Conservation (phyloP, 495 filamentous ascomycete genomes). For the Hamigera avellanea region DNA sequence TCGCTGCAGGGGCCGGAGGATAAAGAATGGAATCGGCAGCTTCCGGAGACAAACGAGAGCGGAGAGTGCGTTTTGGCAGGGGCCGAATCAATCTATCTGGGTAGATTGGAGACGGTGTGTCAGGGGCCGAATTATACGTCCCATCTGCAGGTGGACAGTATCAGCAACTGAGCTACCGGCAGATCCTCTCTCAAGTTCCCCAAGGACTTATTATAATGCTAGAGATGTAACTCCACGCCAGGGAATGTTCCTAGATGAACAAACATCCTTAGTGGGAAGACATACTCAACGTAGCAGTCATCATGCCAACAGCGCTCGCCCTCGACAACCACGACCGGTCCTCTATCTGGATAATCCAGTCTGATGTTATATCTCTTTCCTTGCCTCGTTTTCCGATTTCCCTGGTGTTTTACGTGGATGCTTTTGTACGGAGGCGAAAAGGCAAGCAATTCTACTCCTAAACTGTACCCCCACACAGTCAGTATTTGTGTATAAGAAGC, state of each 20-base stretch:
- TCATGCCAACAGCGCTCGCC: conserved; percentile 25
- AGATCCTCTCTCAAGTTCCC: conserved; percentile 6
- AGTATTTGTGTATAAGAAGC: no score
- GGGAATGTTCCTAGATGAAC: conserved; percentile 5
- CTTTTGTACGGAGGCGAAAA: no score
- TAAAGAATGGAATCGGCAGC: conserved; percentile 74
- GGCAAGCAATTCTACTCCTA: no score
- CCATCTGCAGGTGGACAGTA: conserved; percentile 31
- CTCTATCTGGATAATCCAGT: conserved; percentile 7
- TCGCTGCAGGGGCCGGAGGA: conserved; percentile 55
- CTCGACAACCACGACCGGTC: conserved; percentile 21
- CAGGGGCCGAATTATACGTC: conserved; percentile 49
- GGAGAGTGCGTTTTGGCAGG: conserved; percentile 75
- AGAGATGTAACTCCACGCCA: conserved; percentile 1
- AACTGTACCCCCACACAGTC: no score
- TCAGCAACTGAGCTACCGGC: conserved; percentile 32
- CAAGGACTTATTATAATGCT: neutral
- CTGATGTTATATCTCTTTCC: neutral
- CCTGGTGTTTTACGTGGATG: no score
- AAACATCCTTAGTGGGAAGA: conserved; percentile 19
- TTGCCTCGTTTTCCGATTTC: no score
- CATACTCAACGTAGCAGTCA: conserved; percentile 41
- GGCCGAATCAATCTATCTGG: conserved; percentile 89
- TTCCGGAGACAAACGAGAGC: conserved; percentile 74
- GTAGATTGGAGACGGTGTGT: conserved; percentile 64